phyloP scores from a whole-genome alignment of 805 yeast species.

The Schwanniomyces polymorphus region DNA sequence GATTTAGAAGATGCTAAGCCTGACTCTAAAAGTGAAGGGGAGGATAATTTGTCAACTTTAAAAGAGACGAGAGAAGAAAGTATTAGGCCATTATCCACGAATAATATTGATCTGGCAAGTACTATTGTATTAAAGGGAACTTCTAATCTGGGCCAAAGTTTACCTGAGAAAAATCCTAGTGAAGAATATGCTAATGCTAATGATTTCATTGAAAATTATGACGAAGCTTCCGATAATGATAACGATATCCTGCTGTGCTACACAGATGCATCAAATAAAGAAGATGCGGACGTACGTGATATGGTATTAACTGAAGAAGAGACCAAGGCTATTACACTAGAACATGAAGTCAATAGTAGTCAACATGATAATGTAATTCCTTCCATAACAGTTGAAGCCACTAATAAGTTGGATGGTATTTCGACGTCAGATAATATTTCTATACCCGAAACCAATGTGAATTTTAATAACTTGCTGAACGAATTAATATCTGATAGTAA shows the following conservation, averaged over 20 bases:
- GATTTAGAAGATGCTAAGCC: neutral
- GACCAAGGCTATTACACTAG: neutral
- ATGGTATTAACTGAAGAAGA: neutral
- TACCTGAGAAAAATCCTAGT: neutral
- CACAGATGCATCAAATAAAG: neutral
- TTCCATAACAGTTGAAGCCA: no score
- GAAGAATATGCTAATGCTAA: neutral
- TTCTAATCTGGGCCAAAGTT: no score
- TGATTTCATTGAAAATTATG: neutral
- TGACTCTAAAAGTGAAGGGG: neutral
- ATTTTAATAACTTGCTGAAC: no score
- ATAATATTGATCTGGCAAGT: neutral
- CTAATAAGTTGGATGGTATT: no score
- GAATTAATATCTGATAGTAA: no score
- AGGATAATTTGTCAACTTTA: conserved; percentile 3
- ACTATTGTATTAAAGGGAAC: neutral
- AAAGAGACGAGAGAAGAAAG: conserved; percentile 4
- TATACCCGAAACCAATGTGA: no score
- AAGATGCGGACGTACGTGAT: neutral
- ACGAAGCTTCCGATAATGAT: neutral
- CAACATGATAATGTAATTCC: no score
- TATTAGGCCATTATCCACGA: neutral
- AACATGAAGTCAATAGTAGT: no score
- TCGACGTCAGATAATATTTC: no score
- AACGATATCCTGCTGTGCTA: neutral